Evolutionary conservation across 2,329 filamentous ascomycete species (phyloP), one percentile per base, ranked within the genome.

Genomic region (Hypoxylon sp.): DNA sequence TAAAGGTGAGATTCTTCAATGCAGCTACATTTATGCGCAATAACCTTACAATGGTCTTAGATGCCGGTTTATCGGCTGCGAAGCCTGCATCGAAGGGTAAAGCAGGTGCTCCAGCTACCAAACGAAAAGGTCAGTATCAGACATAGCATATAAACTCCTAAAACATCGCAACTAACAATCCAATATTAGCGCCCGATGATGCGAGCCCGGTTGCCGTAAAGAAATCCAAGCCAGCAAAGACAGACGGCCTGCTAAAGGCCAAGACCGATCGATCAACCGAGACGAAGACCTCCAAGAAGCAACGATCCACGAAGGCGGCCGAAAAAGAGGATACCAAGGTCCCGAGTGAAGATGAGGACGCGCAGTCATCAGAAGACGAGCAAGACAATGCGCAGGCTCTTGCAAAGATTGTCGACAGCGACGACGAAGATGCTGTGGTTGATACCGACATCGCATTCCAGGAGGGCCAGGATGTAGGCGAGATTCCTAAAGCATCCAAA

Each of bases 401-500:
- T 4, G 78, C 76, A 7, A 69, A 71, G 19, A 67, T 78, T 6
- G 73, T 79, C 43, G 74, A 76, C 34, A 75, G 72, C 57, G 75
- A 77, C 19, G 74, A 75, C 19, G 72, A 77, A 25, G 63, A 67
- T 20, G 62, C 57, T 20, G 65, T 65, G 12, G 67, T 64, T 4
- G 68, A 73, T 45, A 66, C 63, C 20, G 67, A 68, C 32, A 64
- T 64, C 20, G 62, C 67, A 42, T 79, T 75, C 66, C 71, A 78
- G 62, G 60, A 73, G n/a, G 78, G 77, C 11, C 75, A 79, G 60
- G 75, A 77, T 31, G 73, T 80, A 6, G 77, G 78, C 64, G 77
- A 77, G 65, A 73, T 79, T 26, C 80, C 80, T 44, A 70, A 78
- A 56, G 65, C 75, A 13, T 72, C 78, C 51, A 74, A 75, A 59